Percentiles rank a stretch among this genome's conserved stretches.
These are phyloP conservation scores for Xylaria digitata DNA, from an alignment of 2,329 filamentous ascomycete genomes.

Conservation along the genomic window DNA sequence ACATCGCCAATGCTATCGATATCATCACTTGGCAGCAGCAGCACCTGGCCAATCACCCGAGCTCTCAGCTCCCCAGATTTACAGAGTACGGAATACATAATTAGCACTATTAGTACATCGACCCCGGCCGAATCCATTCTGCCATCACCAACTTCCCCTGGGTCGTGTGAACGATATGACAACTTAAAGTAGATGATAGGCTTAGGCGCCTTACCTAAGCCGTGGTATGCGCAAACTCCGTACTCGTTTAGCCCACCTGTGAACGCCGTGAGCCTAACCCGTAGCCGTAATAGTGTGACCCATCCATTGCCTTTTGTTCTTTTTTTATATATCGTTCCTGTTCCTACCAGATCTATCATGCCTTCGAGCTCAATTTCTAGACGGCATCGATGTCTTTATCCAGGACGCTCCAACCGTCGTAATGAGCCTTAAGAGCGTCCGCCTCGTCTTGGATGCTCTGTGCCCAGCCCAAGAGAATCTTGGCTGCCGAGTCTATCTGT, in stretches of 20 bases:
- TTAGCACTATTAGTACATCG: slow-evolving; percentile 10
- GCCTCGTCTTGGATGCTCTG: slow-evolving; percentile 47
- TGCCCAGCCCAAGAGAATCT: slow-evolving; percentile 46
- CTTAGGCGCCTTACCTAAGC: slow-evolving; percentile 8
- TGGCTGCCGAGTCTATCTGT: slow-evolving; percentile 47
- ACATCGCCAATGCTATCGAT: slow-evolving; percentile 1
- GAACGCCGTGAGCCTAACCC: slow-evolving; percentile 31
- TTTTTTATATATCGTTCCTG: not conserved
- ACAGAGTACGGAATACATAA: not conserved
- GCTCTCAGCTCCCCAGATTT: not conserved
- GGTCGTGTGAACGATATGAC: not conserved
- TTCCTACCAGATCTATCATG: not conserved
- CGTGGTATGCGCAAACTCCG: slow-evolving; percentile 28
- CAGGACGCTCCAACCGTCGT: slow-evolving; percentile 49
- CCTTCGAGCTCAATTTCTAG: slow-evolving; percentile 4
- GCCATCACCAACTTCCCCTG: not conserved
- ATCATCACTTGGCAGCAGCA: not conserved
- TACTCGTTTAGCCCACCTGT: slow-evolving; percentile 14
- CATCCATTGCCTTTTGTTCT: not conserved
- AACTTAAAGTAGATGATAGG: not conserved
- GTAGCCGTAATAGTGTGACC: slow-evolving; percentile 3
- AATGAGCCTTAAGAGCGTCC: slow-evolving; percentile 42
- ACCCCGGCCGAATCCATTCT: not conserved
- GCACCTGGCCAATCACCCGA: not conserved
- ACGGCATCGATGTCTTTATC: slow-evolving; percentile 48